A percentile compares a stretch with the other conserved stretches of the same genome.
These are phyloP conservation scores for Cicer chorassanicum DNA, from an alignment of 306 rosid genomes.

Conservation along the genomic window DNA sequence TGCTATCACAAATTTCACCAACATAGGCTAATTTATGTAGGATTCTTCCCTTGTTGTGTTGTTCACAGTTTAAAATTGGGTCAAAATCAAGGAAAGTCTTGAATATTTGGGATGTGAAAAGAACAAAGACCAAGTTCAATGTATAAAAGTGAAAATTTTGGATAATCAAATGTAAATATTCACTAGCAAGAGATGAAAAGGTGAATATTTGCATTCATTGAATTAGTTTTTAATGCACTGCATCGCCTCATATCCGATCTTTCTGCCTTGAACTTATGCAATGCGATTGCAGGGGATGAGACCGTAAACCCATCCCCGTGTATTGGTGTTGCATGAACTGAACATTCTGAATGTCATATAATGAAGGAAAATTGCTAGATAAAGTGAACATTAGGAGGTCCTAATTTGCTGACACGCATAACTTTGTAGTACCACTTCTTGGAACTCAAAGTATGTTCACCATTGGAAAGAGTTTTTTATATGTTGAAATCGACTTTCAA, in stretches of 20 bases:
- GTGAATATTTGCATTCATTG: conserved; percentile 14
- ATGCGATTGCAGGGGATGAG: not conserved
- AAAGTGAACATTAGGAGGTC: not conserved
- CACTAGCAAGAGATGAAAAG: not conserved
- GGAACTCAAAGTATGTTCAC: not conserved
- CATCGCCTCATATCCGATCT: not conserved
- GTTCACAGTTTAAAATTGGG: not conserved
- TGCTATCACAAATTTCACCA: not conserved
- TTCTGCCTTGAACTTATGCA: not conserved
- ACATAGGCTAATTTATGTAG: not conserved
- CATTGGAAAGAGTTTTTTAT: not conserved
- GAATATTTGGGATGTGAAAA: not conserved
- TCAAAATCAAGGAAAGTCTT: not conserved
- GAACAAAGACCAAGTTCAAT: conserved; percentile 22
- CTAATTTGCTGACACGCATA: not conserved
- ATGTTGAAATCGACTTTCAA: not conserved
- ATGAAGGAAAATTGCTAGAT: not conserved
- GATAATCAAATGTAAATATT: not conserved
- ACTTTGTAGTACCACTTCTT: not conserved
- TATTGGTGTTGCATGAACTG: not conserved
- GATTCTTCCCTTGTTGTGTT: not conserved
- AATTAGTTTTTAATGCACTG: conserved; percentile 11
- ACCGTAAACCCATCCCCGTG: not conserved
- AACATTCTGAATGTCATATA: not conserved
- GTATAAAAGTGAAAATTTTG: conserved; percentile 11